phyloP scores from a whole-genome alignment of 805 yeast species.

The Candida boidinii region DNA sequence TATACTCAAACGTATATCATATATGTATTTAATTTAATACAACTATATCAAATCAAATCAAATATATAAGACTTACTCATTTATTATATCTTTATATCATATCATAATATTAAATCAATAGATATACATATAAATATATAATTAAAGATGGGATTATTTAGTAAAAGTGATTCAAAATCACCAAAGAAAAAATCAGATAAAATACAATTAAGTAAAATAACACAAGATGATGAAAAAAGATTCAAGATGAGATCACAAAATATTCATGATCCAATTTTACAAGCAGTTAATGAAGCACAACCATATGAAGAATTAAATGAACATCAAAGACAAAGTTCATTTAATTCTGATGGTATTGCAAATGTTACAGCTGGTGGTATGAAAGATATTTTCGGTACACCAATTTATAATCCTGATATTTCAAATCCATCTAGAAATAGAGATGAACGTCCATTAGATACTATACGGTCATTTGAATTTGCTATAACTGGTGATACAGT shows the following conservation, averaged over 20 bases:
- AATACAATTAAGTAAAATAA: conserved; percentile 30
- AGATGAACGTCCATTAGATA: conserved; percentile 95
- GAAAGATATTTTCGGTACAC: conserved; percentile 81
- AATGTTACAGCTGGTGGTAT: conserved; percentile 36
- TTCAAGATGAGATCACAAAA: conserved; percentile 60
- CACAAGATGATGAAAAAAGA: conserved; percentile 42
- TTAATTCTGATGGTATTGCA: conserved; percentile 28
- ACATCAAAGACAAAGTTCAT: conserved; percentile 25
- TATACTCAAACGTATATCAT: too few relatives aligned
- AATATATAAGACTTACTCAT: too few relatives aligned
- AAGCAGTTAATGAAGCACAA: conserved; percentile 92
- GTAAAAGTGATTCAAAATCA: conserved; percentile 25
- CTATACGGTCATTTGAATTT: conserved; percentile 88
- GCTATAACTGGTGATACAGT: conserved; percentile 84
- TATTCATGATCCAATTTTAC: conserved; percentile 82
- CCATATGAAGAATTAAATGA: conserved; percentile 67
- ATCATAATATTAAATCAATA: not conserved
- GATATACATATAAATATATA: too few relatives aligned
- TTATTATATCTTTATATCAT: not conserved
- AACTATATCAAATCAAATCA: too few relatives aligned
- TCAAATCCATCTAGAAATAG: conserved; percentile 91
- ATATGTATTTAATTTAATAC: too few relatives aligned
- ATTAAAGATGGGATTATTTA: conserved; percentile 40
- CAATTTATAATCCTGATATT: conserved; percentile 70
- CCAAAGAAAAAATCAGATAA: conserved; percentile 16